These are phyloP conservation scores for Candida maesae DNA, from an alignment of 805 yeast species.

Conservation along the genomic window DNA sequence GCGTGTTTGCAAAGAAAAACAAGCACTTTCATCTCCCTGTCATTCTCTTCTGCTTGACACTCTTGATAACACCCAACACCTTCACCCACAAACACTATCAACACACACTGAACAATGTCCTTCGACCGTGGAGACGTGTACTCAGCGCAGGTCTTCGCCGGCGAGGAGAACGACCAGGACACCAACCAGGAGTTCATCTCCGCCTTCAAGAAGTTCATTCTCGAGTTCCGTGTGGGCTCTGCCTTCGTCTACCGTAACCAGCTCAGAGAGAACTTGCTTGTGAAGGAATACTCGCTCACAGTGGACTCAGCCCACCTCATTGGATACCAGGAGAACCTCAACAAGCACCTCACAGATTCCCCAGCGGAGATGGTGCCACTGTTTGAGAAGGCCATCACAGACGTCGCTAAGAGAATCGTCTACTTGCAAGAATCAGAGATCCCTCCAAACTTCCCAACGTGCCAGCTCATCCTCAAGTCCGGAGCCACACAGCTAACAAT, in stretches of 20 bases:
- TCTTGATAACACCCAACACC: neutral
- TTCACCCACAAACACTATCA: neutral
- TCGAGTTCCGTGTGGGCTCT: slow-evolving; percentile 80
- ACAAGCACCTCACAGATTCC: slow-evolving; percentile 77
- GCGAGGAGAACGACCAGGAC: slow-evolving; percentile 64
- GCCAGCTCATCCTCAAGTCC: slow-evolving; percentile 77
- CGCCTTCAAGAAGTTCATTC: slow-evolving; percentile 75
- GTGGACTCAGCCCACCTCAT: slow-evolving; percentile 84
- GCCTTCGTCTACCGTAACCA: slow-evolving; percentile 89
- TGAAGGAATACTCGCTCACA: slow-evolving; percentile 64
- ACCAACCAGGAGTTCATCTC: slow-evolving; percentile 66
- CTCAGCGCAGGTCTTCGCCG: slow-evolving; percentile 83
- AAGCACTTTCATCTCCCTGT: neutral
- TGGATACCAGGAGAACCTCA: slow-evolving; percentile 83
- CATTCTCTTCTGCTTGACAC: neutral
- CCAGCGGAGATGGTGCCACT: slow-evolving; percentile 86
- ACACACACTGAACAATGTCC: slow-evolving; percentile 17
- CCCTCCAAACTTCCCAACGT: slow-evolving; percentile 62
- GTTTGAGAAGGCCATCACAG: slow-evolving; percentile 79
- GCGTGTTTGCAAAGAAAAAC: slow-evolving; percentile 2
- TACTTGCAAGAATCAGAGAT: slow-evolving; percentile 44
- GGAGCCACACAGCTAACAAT: slow-evolving; percentile 69
- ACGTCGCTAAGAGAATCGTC: slow-evolving; percentile 69
- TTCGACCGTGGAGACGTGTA: slow-evolving; percentile 50
- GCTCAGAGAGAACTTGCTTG: slow-evolving; percentile 78